Base-by-base conservation (phyloP, 257 asterid species). In the Scutellaria barbata region DNA sequence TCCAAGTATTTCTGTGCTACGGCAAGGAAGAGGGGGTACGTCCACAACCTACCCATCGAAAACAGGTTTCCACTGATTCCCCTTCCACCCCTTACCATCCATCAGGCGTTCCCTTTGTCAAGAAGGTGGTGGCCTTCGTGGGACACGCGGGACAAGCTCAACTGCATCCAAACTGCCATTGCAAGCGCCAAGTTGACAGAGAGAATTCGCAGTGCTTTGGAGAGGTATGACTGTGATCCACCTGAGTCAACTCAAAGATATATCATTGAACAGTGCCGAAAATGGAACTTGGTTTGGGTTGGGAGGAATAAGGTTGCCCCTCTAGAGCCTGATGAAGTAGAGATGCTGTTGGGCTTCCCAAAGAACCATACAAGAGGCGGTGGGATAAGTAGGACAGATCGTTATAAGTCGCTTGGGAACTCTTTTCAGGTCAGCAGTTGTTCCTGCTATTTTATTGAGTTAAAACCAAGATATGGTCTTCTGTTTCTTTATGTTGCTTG, bases 221-320 rank as follows among this genome's bases (percentile, higher is more conserved):
- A 88, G 82, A 47, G 71, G 42, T 83, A 37, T 16, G 85, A 74
- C 2, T 86, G 72, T 20, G 96, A 78, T 40, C 97, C 97, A 2
- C 95, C 97, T 5, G 72, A 56, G 10, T 0, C 35, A 4, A 87
- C 88, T 37, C 82, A 86, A 40, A 87, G 76, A 54, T 61, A 35
- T 58, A 77, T 94, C 5, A 79, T 94, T 0, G 77, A 86, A 0
- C 88, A 94, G 66, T 91, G 96, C 65, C 75, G 95, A 4, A 94
- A 94, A 17, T 94, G 99, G 99, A 94, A 94, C 47, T 41, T 94
- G 64, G 84, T 94, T 8, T 94, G 99, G 99, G 96, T 89, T 0
- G 99, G 99, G 42, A 84, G 81, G 73, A 84, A 91, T 69, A 94
- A 91, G 60, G 81, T 82, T 17, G 97, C 99, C n/a, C 97, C 99